Conservation (phyloP, 768 basidiomycete genomes). For the Suillus spraguei region DNA sequence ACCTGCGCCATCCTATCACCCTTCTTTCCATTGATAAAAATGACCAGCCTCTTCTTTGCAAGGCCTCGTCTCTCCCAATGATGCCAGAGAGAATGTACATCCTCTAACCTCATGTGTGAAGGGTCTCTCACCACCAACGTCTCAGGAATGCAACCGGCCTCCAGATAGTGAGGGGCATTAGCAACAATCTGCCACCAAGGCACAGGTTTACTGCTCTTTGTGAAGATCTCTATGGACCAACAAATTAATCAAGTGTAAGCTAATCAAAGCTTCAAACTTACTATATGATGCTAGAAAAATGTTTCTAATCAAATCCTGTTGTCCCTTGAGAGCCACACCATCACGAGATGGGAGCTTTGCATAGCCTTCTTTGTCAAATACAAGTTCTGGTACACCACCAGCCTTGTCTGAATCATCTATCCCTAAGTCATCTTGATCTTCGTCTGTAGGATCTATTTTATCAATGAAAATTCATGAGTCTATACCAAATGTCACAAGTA, state of each 20-base stretch:
- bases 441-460: background rate
- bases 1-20: background rate
- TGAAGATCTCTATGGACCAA: background rate
- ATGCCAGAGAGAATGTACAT: background rate
- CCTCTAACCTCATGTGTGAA: background rate
- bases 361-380: background rate
- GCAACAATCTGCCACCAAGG: background rate
- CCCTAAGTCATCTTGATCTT: background rate
- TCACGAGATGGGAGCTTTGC: background rate
- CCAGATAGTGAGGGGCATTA: background rate
- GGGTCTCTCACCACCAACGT: background rate
- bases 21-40: background rate
- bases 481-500: background rate
- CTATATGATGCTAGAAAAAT: slow-evolving; percentile 1
- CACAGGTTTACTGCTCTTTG: background rate
- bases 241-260: background rate
- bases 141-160: background rate
- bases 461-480: background rate
- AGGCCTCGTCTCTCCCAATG: background rate
- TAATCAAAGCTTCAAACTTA: background rate
- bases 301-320: background rate
- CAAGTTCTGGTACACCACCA: background rate
- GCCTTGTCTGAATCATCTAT: background rate
- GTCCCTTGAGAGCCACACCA: background rate
- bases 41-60: background rate